Evolutionary conservation across 1,284 basidiomycete species (phyloP).

Genomic region (Apiotrichum veenhuisii): DNA sequence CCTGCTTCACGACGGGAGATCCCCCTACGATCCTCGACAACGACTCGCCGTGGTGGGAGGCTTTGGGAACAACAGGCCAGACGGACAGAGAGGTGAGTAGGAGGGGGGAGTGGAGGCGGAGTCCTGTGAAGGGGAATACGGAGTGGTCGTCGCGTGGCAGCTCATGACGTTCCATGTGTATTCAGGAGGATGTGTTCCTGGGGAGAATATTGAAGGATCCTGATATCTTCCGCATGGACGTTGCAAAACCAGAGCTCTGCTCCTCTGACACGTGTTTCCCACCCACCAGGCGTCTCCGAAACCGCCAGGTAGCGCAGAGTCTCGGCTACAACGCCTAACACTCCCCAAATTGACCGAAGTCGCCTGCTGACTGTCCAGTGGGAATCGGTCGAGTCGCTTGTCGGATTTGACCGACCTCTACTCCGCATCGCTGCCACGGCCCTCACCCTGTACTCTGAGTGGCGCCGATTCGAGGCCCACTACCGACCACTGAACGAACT

Average conservation of each 20-base stretch:
- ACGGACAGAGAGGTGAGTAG: conserved; percentile 19
- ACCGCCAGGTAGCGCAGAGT: no score
- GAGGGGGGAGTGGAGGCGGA: neutral
- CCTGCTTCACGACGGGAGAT: conserved; percentile 24
- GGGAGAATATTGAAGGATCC: no score
- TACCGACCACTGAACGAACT: conserved; percentile 19
- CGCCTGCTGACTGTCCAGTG: conserved; percentile 15
- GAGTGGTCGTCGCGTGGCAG: no score
- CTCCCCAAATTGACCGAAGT: neutral
- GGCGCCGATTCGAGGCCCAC: conserved; percentile 20
- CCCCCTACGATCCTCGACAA: conserved; percentile 23
- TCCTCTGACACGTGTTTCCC: no score
- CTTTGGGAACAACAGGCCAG: conserved; percentile 17
- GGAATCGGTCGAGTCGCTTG: conserved; percentile 30
- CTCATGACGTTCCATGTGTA: no score
- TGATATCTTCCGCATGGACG: no score
- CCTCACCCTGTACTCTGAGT: conserved; percentile 13
- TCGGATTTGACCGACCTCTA: conserved; percentile 30
- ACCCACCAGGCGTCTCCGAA: no score
- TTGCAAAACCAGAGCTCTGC: no score
- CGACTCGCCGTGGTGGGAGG: conserved; percentile 33
- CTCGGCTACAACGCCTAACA: neutral
- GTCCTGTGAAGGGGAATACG: no score
- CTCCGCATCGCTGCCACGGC: conserved; percentile 21
- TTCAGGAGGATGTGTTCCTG: no score